Percentiles rank a stretch among this genome's conserved stretches.
These are phyloP conservation scores for Trypanosoma platydactyli DNA, from an alignment of 208 protist species.

Conservation along the genomic window DNA sequence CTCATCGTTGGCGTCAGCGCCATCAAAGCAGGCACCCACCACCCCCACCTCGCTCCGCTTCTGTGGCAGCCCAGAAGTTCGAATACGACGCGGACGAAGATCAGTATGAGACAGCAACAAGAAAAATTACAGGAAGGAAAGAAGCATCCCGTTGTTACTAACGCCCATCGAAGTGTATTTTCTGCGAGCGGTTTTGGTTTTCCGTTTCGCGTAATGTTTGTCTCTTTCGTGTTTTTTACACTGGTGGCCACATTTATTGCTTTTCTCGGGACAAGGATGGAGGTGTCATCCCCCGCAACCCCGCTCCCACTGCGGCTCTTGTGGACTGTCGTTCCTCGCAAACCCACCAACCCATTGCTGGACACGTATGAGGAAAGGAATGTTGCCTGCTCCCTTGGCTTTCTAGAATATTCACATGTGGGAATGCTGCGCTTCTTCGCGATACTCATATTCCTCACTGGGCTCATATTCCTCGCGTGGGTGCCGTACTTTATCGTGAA, in stretches of 20 bases:
- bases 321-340: constrained; percentile 13
- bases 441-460: constrained; percentile 11
- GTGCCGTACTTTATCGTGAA: constrained; percentile 26
- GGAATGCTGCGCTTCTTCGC: constrained; percentile 4
- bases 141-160: neutral
- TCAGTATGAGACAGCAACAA: neutral
- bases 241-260: constrained; percentile 4
- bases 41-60: constrained; percentile 17
- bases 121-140: neutral
- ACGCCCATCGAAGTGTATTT: constrained; percentile 11
- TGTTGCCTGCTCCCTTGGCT: constrained; percentile 21
- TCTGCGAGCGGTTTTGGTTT: constrained; percentile 25
- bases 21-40: constrained; percentile 17
- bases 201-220: constrained; percentile 9
- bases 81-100: neutral
- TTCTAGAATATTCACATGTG: constrained; percentile 7
- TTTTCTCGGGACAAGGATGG: constrained; percentile 18
- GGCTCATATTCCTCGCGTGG: constrained; percentile 22
- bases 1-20: constrained; percentile 6
- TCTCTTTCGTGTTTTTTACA: constrained; percentile 2
- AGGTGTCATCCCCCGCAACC: constrained; percentile 8
- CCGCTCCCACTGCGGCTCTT: constrained; percentile 21
- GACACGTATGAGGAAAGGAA: neutral
- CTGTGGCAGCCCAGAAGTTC: constrained; percentile 11
- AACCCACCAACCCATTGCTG: neutral